Evolutionary conservation across 208 protist species (phyloP).

Genomic region (Acanthamoeba comandoni): DNA sequence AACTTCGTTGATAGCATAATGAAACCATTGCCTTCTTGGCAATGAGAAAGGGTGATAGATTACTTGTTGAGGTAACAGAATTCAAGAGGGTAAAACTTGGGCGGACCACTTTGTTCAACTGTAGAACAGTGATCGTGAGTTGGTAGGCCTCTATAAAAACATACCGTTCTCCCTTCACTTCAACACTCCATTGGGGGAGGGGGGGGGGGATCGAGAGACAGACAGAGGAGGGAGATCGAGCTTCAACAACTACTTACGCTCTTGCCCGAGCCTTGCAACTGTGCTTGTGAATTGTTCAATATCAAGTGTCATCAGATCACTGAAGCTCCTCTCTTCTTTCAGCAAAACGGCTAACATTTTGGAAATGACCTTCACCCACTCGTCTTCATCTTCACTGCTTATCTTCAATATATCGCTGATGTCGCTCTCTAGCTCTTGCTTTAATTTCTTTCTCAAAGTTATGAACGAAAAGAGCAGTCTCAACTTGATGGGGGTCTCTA

Average conservation of each 20-base stretch:
- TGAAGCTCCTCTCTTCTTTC: background rate
- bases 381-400: conserved; percentile 56
- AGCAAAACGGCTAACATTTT: conserved; percentile 33
- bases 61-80: conserved; percentile 48
- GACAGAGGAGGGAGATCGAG: background rate
- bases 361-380: conserved; percentile 48
- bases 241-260: background rate
- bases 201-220: background rate
- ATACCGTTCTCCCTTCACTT: too few species aligned
- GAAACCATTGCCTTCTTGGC: background rate
- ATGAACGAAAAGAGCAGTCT: conserved; percentile 54
- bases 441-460: conserved; percentile 7
- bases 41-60: background rate
- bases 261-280: background rate
- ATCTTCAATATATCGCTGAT: background rate
- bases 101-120: background rate
- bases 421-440: conserved; percentile 33
- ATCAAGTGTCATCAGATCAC: background rate
- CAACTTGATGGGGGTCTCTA: conserved; percentile 60
- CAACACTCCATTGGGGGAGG: too few species aligned
- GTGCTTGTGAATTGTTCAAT: conserved; percentile 38
- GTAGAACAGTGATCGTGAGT: too few species aligned
- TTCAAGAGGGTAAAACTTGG: conserved; percentile 4
- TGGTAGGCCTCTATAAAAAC: too few species aligned
- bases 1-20: too few species aligned